Evolutionary conservation across 1,284 basidiomycete species (phyloP).

Genomic region (Veloporphyrellus conicus): DNA sequence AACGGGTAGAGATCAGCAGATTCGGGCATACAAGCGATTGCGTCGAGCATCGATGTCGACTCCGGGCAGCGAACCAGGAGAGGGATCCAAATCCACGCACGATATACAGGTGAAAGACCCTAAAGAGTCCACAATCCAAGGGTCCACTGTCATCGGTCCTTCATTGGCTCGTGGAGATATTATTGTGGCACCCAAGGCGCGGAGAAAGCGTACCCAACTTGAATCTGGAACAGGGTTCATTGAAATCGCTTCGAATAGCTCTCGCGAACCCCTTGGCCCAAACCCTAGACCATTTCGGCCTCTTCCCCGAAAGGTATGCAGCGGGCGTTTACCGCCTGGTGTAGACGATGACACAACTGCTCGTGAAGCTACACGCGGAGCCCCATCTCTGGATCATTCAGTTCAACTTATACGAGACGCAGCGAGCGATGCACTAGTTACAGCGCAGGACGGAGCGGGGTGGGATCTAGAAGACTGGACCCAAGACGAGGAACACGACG

Average conservation of each 20-base stretch:
- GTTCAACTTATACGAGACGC: constrained; percentile 21
- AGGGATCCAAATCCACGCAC: not conserved
- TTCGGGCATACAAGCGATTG: constrained; percentile 11
- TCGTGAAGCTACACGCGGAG: not conserved
- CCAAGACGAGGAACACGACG: constrained; percentile 19
- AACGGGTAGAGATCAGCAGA: not conserved
- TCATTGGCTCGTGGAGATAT: not conserved
- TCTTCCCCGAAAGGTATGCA: constrained; percentile 19
- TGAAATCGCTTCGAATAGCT: not conserved
- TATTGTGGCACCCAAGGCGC: not conserved
- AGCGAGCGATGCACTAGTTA: constrained; percentile 11
- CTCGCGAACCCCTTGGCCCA: constrained; percentile 17
- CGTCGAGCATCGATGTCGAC: constrained; percentile 11
- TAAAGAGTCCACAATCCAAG: not conserved
- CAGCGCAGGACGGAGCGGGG: constrained; percentile 5
- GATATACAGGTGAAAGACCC: not conserved
- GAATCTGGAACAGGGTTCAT: constrained; percentile 15
- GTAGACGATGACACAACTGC: not conserved
- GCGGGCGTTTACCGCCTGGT: not conserved
- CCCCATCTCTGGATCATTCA: constrained; percentile 8
- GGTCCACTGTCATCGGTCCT: not conserved
- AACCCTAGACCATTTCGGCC: constrained; percentile 22
- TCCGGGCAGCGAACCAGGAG: not conserved
- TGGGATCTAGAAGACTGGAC: constrained; percentile 23
- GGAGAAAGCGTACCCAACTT: constrained; percentile 21